These are phyloP conservation scores for Clavispora santaluciae DNA, from an alignment of 805 yeast species.

Conservation along the genomic window DNA sequence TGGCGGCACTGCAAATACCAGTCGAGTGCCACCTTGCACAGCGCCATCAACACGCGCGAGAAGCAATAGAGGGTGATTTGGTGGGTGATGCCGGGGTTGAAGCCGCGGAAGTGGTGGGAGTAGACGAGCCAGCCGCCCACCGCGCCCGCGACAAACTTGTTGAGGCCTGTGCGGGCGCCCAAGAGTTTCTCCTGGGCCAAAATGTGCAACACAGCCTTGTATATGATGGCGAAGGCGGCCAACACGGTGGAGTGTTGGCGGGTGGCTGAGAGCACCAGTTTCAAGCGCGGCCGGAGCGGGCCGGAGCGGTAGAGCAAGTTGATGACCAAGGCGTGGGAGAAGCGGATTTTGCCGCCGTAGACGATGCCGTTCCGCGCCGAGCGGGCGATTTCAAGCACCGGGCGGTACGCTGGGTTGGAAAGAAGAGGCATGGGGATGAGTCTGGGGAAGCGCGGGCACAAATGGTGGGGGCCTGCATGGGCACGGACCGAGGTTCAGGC, in stretches of 20 bases:
- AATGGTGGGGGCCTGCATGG: constrained; percentile 1
- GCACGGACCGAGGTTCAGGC: neutral
- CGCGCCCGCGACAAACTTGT: constrained; percentile 37
- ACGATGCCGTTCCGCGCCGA: constrained; percentile 46
- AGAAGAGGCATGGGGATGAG: constrained; percentile 14
- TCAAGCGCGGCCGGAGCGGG: constrained; percentile 40
- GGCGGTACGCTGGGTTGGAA: constrained; percentile 20
- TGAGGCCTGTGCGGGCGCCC: constrained; percentile 26
- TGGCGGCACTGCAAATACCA: constrained; percentile 31
- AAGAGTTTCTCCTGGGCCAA: constrained; percentile 29
- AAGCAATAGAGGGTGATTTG: constrained; percentile 73
- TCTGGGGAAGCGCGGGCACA: constrained; percentile 1
- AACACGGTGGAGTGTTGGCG: constrained; percentile 51
- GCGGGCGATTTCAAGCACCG: constrained; percentile 31
- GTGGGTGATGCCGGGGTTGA: constrained; percentile 52
- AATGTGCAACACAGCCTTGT: constrained; percentile 36
- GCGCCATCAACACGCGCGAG: constrained; percentile 60
- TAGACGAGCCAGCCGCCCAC: constrained; percentile 41
- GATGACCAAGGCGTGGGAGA: constrained; percentile 62
- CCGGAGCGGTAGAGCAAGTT: constrained; percentile 52
- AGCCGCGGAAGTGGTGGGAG: constrained; percentile 39
- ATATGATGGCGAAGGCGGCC: constrained; percentile 52
- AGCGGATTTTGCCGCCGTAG: constrained; percentile 58
- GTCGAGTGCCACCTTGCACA: constrained; percentile 49
- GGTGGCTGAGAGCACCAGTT: constrained; percentile 47